phyloP scores from a whole-genome alignment of 2,329 filamentous ascomycete species.

The Cytospora chrysosperma region DNA sequence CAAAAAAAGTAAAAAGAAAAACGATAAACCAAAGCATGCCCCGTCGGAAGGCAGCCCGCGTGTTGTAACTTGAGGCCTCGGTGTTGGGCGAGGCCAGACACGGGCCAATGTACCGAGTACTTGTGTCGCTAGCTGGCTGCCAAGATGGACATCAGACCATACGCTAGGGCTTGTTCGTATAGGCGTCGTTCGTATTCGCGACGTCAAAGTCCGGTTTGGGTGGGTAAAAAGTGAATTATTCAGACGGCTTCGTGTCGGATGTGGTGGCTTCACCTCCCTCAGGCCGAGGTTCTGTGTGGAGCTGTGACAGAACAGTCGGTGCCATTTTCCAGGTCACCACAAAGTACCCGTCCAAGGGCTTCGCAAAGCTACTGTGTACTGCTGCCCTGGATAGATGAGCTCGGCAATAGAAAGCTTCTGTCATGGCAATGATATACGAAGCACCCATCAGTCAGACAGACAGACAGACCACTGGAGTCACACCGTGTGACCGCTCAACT shows the following conservation, averaged over 20 bases:
- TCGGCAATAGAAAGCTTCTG: neutral
- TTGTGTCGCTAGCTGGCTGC: neutral
- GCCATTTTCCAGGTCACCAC: neutral
- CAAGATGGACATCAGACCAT: slow-evolving; percentile 1
- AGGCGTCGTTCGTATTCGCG: neutral
- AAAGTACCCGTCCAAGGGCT: neutral
- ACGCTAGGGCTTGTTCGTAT: neutral
- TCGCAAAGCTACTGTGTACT: neutral
- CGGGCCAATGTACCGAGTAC: neutral
- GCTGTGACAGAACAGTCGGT: neutral
- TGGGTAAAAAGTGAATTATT: neutral
- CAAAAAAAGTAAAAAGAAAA: no score
- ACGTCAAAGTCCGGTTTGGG: neutral
- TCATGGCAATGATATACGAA: neutral
- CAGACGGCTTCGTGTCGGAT: neutral
- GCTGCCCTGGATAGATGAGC: neutral
- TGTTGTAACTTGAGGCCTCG: neutral
- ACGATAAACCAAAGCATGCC: neutral
- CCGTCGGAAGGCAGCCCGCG: neutral
- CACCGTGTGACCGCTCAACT: neutral
- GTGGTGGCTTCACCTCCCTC: neutral
- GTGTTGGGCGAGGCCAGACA: neutral
- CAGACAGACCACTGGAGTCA: neutral
- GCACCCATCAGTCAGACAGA: no score
- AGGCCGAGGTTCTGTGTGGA: neutral